Percentiles rank a stretch among this genome's conserved stretches.
Evolutionary conservation across 1,284 basidiomycete genomes (phyloP).

Genomic region (Trametes pubescens): DNA sequence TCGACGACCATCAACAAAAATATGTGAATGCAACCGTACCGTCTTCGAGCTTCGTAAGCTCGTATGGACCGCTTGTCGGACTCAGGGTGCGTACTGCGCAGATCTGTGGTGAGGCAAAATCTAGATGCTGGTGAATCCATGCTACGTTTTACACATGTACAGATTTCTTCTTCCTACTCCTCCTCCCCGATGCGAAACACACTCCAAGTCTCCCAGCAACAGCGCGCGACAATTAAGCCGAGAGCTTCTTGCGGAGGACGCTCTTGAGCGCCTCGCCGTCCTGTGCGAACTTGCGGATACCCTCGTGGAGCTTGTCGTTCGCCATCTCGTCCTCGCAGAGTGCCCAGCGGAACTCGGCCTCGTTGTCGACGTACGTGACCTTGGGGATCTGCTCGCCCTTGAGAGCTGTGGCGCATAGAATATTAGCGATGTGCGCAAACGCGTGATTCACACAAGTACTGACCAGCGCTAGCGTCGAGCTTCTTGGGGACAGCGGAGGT

Average conservation of each 20-base stretch:
- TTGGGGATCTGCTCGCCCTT: constrained; percentile 75
- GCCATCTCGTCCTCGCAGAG: constrained; percentile 95
- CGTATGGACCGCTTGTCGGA: too few species aligned
- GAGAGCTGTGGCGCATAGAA: constrained; percentile 49
- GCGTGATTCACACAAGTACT: constrained; percentile 36
- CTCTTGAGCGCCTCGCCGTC: constrained; percentile 92
- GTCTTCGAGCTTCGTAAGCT: too few species aligned
- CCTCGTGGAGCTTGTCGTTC: constrained; percentile 96
- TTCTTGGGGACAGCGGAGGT: constrained; percentile 83
- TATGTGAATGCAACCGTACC: too few species aligned
- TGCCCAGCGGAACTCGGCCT: constrained; percentile 94
- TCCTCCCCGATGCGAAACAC: not conserved
- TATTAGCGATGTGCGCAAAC: not conserved
- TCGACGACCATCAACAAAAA: too few species aligned
- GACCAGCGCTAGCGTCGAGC: constrained; percentile 77
- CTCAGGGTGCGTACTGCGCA: too few species aligned
- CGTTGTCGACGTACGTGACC: constrained; percentile 90
- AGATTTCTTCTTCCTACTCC: constrained; percentile 16
- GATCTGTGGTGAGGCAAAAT: not conserved
- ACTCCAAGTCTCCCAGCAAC: not conserved
- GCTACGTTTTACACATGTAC: constrained; percentile 28
- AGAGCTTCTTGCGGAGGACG: constrained; percentile 83
- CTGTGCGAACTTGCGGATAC: constrained; percentile 96
- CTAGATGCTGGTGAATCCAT: constrained; percentile 16
- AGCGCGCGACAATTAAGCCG: constrained; percentile 48